Evolutionary conservation across 169 alveolate species (phyloP).

Genomic region (Plasmodium knowlesi): DNA sequence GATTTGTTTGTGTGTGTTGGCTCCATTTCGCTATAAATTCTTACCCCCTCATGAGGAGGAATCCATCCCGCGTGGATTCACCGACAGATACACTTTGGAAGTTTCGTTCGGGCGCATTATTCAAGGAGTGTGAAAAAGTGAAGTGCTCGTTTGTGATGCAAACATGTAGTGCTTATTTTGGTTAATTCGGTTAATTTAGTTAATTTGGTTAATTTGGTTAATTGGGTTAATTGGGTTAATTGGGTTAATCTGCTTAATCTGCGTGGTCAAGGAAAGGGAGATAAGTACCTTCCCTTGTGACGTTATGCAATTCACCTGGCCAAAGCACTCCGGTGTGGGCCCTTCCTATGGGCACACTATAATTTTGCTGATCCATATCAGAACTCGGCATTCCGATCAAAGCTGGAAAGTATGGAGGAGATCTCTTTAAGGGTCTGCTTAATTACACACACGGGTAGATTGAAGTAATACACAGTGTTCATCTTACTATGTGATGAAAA

Average conservation of each 20-base stretch:
- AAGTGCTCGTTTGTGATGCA: not conserved
- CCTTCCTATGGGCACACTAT: not conserved
- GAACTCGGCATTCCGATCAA: not conserved
- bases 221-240: no score
- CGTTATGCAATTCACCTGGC: not conserved
- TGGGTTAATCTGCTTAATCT: not conserved
- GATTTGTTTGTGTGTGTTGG: not conserved
- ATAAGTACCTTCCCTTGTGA: not conserved
- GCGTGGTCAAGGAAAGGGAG: not conserved
- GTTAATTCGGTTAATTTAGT: no score
- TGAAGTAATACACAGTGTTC: slow-evolving; percentile 50
- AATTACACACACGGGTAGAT: slow-evolving; percentile 65
- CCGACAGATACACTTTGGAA: not conserved
- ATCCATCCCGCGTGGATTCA: not conserved
- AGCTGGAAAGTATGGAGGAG: slow-evolving; percentile 65
- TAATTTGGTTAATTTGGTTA: no score
- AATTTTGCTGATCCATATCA: not conserved
- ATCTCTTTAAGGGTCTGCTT: slow-evolving; percentile 60
- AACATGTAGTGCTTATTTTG: not conserved
- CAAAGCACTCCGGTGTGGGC: not conserved
- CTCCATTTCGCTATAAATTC: not conserved
- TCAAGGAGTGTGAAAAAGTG: not conserved
- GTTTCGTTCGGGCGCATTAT: not conserved
- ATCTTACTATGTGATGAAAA: slow-evolving; percentile 56
- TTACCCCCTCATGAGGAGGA: not conserved